phyloP scores from a whole-genome alignment of 176 grass and related monocot genomes.

The Urochloa ruziziensis region DNA sequence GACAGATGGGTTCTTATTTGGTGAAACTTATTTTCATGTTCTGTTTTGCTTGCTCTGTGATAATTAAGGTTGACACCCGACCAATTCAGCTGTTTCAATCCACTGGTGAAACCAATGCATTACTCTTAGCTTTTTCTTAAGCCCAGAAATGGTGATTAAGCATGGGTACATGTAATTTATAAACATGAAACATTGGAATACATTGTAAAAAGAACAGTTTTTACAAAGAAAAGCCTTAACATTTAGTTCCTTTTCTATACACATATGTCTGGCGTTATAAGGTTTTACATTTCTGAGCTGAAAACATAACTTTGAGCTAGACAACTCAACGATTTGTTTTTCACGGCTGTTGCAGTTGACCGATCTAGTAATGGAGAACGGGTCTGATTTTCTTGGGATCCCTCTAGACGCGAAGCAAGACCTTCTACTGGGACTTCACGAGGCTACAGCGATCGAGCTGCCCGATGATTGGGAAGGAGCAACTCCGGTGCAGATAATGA shows the following conservation, averaged over 20 bases:
- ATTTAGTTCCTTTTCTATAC: background rate
- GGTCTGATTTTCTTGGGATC: constrained; percentile 69
- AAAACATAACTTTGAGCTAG: constrained; percentile 16
- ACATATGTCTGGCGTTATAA: background rate
- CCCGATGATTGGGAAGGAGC: constrained; percentile 88
- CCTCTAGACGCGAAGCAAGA: constrained; percentile 65
- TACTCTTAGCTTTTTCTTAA: background rate
- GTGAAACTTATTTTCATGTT: constrained; percentile 14
- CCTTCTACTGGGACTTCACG: constrained; percentile 70
- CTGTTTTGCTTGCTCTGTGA: constrained; percentile 26
- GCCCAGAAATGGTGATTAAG: background rate
- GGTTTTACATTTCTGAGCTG: constrained; percentile 6
- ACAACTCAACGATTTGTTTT: background rate
- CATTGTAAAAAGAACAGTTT: constrained; percentile 11
- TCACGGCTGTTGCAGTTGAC: constrained; percentile 73
- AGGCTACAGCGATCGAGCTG: constrained; percentile 56
- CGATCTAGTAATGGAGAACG: constrained; percentile 79
- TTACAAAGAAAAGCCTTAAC: background rate
- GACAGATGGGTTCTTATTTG: constrained; percentile 30
- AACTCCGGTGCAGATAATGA: constrained; percentile 83
- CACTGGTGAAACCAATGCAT: background rate
- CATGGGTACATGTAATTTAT: background rate
- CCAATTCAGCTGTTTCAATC: constrained; percentile 22
- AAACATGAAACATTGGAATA: background rate
- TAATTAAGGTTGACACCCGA: background rate